Evolutionary conservation across 2,329 filamentous ascomycete genomes (phyloP), one percentile per base, ranked within the genome.

Genomic region (Calonectria fujianensis): DNA sequence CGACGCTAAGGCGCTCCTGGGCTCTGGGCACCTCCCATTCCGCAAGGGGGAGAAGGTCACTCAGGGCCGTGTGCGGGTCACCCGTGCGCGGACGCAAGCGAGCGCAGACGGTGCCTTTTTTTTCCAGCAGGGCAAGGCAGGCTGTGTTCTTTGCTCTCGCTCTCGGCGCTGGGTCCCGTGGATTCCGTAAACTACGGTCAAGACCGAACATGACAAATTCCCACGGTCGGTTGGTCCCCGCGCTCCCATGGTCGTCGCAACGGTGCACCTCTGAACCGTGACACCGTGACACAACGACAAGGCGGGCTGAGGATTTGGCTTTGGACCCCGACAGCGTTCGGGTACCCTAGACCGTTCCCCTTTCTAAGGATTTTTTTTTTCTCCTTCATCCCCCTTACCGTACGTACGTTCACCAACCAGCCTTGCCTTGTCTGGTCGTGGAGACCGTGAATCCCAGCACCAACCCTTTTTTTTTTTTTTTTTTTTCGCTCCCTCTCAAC

Each of bases 21-120:
- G 57, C 57, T 29, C 57, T 61, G 35, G n/a, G 20, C 32, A 6
- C 32, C 32, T 18, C 35, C 32, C 32, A 24, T 24, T 27, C 35
- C 24, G 6, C 52, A 59, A 18, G 35, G 57, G 57, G 35, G 57
- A 32, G 29, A 18, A 32, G 31, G 31, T 13, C 29, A 31, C 52
- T 32, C 51, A 52, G 10, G 50, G 29, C 48, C n/a, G 32, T 35
- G 32, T 24, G 48, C 48, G 50, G 65, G 32, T 54, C 48, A 41
- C 24, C 65, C 50, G 65, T 68, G 51, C 65, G 65, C 65, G 65
- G 65, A 68, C 65, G 32, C 48, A 41, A 68, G 65, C 24, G 32
- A 61, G 24, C 57, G 16, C 35, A 37, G 48, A 39, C 50, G 37
- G 32, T 52, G 48, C 24, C 16, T 11, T 32, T 32, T 24, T 50